Percentiles rank a stretch among this genome's conserved stretches.
Evolutionary conservation across 2,329 filamentous ascomycete genomes (phyloP).

Genomic region (Tolypocladium inflatum): DNA sequence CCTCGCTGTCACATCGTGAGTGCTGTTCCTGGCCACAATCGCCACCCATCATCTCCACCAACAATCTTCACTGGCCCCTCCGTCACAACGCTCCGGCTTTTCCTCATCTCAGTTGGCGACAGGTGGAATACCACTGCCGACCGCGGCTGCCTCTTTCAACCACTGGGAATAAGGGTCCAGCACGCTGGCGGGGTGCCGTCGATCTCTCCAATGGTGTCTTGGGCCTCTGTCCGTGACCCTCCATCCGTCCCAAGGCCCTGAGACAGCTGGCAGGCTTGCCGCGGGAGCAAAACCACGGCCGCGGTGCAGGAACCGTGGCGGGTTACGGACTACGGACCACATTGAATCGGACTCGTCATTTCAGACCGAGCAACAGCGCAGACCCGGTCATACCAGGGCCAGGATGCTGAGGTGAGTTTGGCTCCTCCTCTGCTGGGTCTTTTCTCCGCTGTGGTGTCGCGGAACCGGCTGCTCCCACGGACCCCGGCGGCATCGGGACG

Average conservation of each 20-base stretch:
- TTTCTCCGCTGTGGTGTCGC: constrained; percentile 1
- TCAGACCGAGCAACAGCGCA: background rate
- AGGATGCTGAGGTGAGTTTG: background rate
- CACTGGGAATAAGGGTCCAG: background rate
- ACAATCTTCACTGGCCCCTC: background rate
- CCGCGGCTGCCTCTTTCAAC: background rate
- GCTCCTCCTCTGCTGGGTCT: background rate
- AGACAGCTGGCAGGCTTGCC: background rate
- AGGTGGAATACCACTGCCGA: background rate
- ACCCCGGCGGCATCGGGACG: constrained; percentile 6
- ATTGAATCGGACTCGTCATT: background rate
- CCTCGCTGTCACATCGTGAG: background rate
- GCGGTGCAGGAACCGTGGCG: background rate
- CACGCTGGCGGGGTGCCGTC: background rate
- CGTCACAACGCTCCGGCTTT: background rate
- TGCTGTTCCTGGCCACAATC: background rate
- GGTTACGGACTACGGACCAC: background rate
- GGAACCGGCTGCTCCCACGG: constrained; percentile 9
- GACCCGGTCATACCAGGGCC: background rate
- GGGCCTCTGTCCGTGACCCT: background rate
- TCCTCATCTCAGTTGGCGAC: background rate
- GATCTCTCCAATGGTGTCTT: background rate
- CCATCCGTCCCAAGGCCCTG: background rate
- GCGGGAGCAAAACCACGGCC: background rate
- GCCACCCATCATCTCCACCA: background rate